Evolutionary conservation across 2,329 filamentous ascomycete genomes (phyloP).

Genomic region (Diaporthe sp.): DNA sequence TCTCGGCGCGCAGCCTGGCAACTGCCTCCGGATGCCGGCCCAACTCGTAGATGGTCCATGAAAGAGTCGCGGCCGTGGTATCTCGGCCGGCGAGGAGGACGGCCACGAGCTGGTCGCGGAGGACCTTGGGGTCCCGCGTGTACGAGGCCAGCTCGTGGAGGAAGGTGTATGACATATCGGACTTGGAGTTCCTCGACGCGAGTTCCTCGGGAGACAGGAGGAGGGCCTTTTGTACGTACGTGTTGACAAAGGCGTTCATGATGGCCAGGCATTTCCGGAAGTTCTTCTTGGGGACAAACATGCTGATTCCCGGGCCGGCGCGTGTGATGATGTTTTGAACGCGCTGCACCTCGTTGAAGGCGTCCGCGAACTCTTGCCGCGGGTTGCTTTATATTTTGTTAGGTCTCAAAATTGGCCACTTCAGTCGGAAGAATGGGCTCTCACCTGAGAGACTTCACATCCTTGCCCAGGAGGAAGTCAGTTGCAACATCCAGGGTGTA

Average conservation of each 20-base stretch:
- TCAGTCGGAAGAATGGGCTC: conserved; percentile 37
- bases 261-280: conserved; percentile 76
- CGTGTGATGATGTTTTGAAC: conserved; percentile 78
- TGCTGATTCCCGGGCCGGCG: conserved; percentile 71
- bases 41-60: conserved; percentile 88
- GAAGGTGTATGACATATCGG: conserved; percentile 83
- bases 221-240: conserved; percentile 83
- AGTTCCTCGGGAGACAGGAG: conserved; percentile 79
- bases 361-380: conserved; percentile 79
- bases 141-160: conserved; percentile 86
- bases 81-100: conserved; percentile 89
- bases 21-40: conserved; percentile 78
- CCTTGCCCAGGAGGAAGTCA: conserved; percentile 86
- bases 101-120: conserved; percentile 88
- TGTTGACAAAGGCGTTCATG: conserved; percentile 82
- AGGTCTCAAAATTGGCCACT: conserved; percentile 3
- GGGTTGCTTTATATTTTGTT: conserved; percentile 59
- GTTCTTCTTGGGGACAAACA: conserved; percentile 72
- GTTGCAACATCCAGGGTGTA: conserved; percentile 88
- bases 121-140: conserved; percentile 78
- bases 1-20: conserved; percentile 79
- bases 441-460: conserved; percentile 74
- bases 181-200: conserved; percentile 75
- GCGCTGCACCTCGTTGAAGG: conserved; percentile 84
- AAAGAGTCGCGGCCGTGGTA: conserved; percentile 86